Percentiles rank a stretch among this genome's conserved stretches.
Conservation (phyloP, 2,329 filamentous ascomycete species). For the Chrysoporthe deuterocubensis region DNA sequence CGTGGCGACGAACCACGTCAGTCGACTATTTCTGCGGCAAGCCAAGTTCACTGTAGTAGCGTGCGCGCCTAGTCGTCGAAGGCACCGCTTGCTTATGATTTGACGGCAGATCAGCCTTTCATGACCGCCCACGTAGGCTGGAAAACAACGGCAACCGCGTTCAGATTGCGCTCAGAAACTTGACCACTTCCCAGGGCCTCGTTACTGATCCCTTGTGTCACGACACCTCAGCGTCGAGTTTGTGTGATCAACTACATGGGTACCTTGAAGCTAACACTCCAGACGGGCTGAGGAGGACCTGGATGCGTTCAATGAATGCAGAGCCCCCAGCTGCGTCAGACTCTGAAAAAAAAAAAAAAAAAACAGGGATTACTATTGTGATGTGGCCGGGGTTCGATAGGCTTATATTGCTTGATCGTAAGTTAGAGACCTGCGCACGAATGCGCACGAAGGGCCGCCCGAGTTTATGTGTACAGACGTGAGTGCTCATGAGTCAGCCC, state of each 20-base stretch:
- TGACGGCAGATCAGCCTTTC: background rate
- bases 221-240: background rate
- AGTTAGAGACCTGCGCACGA: too few species aligned
- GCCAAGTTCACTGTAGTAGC: background rate
- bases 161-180: background rate
- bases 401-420: too few species aligned
- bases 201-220: background rate
- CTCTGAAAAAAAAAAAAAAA: too few species aligned
- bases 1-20: background rate
- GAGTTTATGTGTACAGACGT: too few species aligned
- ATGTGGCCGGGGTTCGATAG: too few species aligned
- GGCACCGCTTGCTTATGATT: background rate
- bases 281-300: too few species aligned
- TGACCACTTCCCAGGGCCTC: background rate
- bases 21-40: constrained; percentile 4
- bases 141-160: background rate
- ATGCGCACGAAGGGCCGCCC: too few species aligned
- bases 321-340: too few species aligned
- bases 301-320: too few species aligned
- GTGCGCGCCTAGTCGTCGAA: background rate
- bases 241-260: background rate
- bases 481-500: too few species aligned
- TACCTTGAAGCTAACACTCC: too few species aligned
- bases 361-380: too few species aligned
- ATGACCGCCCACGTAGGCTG: background rate